Conservation (phyloP, 1,284 basidiomycete species). For the Moniliella sp. region DNA sequence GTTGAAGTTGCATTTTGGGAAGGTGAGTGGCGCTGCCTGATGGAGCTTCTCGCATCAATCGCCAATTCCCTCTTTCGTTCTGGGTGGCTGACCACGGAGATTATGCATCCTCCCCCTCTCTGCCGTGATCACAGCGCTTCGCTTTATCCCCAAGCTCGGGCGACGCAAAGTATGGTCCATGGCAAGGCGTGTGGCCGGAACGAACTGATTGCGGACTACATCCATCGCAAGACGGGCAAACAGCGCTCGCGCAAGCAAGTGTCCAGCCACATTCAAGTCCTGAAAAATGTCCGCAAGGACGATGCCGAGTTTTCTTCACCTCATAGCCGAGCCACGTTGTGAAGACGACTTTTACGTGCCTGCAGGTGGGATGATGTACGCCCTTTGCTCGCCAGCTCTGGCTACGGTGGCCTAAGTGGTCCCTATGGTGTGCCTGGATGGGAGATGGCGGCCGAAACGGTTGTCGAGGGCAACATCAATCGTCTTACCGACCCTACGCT, state of each 20-base stretch:
- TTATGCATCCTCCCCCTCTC: too few species aligned
- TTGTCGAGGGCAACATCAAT: too few species aligned
- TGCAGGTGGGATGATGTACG: conserved; percentile 33
- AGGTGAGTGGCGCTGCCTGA: too few species aligned
- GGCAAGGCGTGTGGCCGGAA: conserved; percentile 40
- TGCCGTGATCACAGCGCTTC: conserved; percentile 35
- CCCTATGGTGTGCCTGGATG: too few species aligned
- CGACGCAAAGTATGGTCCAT: conserved; percentile 37
- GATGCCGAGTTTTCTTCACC: conserved; percentile 33
- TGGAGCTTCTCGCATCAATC: too few species aligned
- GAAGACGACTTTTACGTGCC: conserved; percentile 34
- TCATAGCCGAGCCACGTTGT: conserved; percentile 26
- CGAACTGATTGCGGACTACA: conserved; percentile 40
- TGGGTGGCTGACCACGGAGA: too few species aligned
- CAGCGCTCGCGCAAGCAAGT: conserved; percentile 31
- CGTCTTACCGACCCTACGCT: too few species aligned
- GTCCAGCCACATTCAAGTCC: conserved; percentile 33
- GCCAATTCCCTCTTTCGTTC: too few species aligned
- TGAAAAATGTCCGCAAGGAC: conserved; percentile 32
- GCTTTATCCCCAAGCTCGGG: conserved; percentile 36
- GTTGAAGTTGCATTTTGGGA: conserved; percentile 36
- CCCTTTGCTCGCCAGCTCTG: conserved; percentile 28
- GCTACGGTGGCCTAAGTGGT: conserved; percentile 22
- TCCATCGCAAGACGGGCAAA: conserved; percentile 36
- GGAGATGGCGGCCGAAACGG: too few species aligned